phyloP scores from a whole-genome alignment of 345 rosid genomes.

The Eucalyptus sp. region DNA sequence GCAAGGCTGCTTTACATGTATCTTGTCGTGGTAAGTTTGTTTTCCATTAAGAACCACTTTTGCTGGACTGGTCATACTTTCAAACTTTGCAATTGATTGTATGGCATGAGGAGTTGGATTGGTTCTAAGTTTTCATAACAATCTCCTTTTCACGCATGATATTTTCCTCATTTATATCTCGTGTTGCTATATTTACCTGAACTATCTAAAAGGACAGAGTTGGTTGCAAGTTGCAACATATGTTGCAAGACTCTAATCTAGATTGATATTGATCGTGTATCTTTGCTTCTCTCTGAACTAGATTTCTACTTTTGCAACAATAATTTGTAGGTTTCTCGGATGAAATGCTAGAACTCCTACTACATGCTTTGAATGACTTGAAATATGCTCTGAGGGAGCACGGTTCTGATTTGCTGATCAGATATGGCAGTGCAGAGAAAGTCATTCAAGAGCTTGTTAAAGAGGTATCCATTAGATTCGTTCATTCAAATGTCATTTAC shows the following conservation, averaged over 20 bases:
- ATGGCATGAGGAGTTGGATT: neutral
- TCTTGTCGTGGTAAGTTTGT: neutral
- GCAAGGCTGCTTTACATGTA: neutral
- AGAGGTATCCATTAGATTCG: slow-evolving; percentile 30
- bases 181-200: neutral
- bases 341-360: slow-evolving; percentile 58
- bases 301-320: neutral
- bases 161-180: neutral
- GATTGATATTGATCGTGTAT: neutral
- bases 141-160: neutral
- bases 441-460: slow-evolving; percentile 43
- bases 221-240: neutral
- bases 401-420: slow-evolving; percentile 72
- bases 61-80: neutral
- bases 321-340: slow-evolving; percentile 52
- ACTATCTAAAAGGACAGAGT: neutral
- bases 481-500: neutral
- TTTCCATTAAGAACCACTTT: neutral
- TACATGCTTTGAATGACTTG: slow-evolving; percentile 55
- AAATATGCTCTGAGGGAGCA: slow-evolving; percentile 39
- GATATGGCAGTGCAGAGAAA: slow-evolving; percentile 58
- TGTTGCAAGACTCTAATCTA: neutral
- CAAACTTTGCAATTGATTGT: neutral
- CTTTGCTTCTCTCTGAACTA: neutral
- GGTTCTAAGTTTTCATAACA: neutral